Base-by-base conservation (phyloP, 2,329 filamentous ascomycete genomes). In the Onygenales sp. region DNA sequence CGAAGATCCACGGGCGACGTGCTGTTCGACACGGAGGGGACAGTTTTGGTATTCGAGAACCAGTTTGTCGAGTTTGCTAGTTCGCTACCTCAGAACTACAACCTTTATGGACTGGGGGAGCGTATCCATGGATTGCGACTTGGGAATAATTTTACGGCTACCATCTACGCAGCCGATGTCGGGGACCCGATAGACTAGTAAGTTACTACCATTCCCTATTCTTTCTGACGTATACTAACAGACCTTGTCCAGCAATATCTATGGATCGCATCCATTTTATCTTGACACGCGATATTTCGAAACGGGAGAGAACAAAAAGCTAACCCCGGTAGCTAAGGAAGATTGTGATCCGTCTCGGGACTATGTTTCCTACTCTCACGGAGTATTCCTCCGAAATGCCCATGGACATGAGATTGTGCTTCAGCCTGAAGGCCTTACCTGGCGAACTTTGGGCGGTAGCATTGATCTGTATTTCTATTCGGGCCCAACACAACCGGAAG, bases 381-480 rank as follows among this genome's bases (percentile, higher is more conserved):
- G 87, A 32, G 82, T 92, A 1, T 92, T 87, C 64, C 73, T 87
- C 14, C 80, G 88, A 37, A 93, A 91, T 63, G 78, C 84, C 1
- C 88, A 93, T 63, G 84, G 81, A 2, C 85, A 88, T 67, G 88
- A 93, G 58, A 72, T 89, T 6, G 68, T 89, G 2, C 74, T 91
- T 56, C 73, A 75, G 13, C 74, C 83, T 0, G 74, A 78, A 1
- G 82, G 81, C 56, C 75, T 91, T 54, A 88, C 85, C 0, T 90
- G 85, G 85, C 77, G 86, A 59, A 78, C 83, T 0, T 70, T 94
- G 0, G 88, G 88, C 51, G 88, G 89, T 21, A 84, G 77, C 49
- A 81, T 93, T 52, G 88, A 93, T 63, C 73, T 93, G 14, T 91
- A 88, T 67, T 88, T 93, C 70, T 87, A 86, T 62, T 79, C 85